phyloP scores from a whole-genome alignment of 257 asterid genomes.

The Avicennia marina region DNA sequence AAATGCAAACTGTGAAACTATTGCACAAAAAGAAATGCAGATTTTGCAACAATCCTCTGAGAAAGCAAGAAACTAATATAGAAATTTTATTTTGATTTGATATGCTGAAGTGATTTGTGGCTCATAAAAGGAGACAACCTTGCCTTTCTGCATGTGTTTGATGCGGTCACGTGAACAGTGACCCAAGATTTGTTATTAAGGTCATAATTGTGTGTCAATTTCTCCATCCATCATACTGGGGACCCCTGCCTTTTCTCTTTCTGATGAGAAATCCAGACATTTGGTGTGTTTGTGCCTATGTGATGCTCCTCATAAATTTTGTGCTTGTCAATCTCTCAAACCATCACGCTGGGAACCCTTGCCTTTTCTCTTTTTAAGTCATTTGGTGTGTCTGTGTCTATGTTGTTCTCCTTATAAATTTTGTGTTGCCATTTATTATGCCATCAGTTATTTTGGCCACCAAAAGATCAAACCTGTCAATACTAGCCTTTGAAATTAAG shows the following conservation, averaged over 20 bases:
- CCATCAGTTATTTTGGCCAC: slow-evolving; percentile 36
- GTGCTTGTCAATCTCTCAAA: background rate
- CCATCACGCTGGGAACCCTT: slow-evolving; percentile 26
- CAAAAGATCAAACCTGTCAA: slow-evolving; percentile 15
- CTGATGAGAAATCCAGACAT: slow-evolving; percentile 21
- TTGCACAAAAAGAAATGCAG: background rate
- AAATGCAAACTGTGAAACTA: slow-evolving; percentile 8
- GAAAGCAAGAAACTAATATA: background rate
- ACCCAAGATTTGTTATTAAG: slow-evolving; percentile 24
- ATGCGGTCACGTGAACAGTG: slow-evolving; percentile 24
- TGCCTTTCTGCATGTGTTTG: slow-evolving; percentile 24
- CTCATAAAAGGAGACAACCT: slow-evolving; percentile 14
- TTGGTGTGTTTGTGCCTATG: slow-evolving; percentile 22
- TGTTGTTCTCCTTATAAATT: slow-evolving; percentile 14
- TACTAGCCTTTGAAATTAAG: slow-evolving; percentile 10
- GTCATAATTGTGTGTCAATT: slow-evolving; percentile 8
- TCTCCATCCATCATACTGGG: slow-evolving; percentile 9
- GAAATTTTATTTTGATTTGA: background rate
- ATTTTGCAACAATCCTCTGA: background rate
- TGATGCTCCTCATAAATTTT: slow-evolving; percentile 12
- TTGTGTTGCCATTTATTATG: slow-evolving; percentile 30
- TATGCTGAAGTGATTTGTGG: slow-evolving; percentile 1
- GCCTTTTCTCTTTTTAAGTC: slow-evolving; percentile 21
- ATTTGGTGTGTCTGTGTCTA: slow-evolving; percentile 24
- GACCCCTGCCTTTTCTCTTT: slow-evolving; percentile 24